Percentiles rank a stretch among this genome's conserved stretches.
phyloP scores from a whole-genome alignment of 148 eudicot genomes.

The Heliosperma pusillum region DNA sequence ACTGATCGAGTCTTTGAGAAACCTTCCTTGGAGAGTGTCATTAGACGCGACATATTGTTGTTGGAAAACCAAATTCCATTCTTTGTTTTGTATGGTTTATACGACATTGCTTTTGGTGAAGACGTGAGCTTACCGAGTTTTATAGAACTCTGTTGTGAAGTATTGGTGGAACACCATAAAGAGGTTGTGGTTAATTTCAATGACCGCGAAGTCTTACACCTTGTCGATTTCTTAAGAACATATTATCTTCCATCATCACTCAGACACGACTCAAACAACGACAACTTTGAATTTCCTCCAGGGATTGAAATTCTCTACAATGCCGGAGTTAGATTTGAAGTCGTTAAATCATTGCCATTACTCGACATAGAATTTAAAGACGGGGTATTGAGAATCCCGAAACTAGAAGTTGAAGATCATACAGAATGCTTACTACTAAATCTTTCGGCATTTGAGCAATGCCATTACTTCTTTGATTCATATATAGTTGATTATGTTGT shows the following conservation, averaged over 20 bases:
- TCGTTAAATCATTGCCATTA: not conserved
- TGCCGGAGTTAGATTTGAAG: slow-evolving; percentile 26
- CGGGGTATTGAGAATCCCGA: slow-evolving; percentile 22
- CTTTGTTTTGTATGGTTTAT: slow-evolving; percentile 23
- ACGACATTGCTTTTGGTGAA: slow-evolving; percentile 18
- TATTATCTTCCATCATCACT: slow-evolving; percentile 14
- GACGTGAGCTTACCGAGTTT: slow-evolving; percentile 9
- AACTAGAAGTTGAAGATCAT: slow-evolving; percentile 26
- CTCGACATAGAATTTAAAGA: slow-evolving; percentile 15
- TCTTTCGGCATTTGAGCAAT: slow-evolving; percentile 29
- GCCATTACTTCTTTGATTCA: slow-evolving; percentile 28
- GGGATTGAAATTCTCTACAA: slow-evolving; percentile 16
- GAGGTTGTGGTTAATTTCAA: slow-evolving; percentile 12
- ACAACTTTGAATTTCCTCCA: slow-evolving; percentile 19
- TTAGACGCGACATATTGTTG: slow-evolving; percentile 23
- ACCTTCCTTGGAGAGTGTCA: slow-evolving; percentile 20
- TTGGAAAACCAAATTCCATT: slow-evolving; percentile 28
- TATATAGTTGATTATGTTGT: slow-evolving; percentile 31
- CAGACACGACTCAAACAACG: not conserved
- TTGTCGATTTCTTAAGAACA: slow-evolving; percentile 24
- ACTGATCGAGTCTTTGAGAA: slow-evolving; percentile 19
- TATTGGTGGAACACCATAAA: slow-evolving; percentile 1
- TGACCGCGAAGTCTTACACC: slow-evolving; percentile 10
- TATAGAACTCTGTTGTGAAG: slow-evolving; percentile 6
- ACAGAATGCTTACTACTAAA: slow-evolving; percentile 21